These are phyloP conservation scores for Yarrowia sp. DNA, from an alignment of 805 yeast species.

Conservation along the genomic window DNA sequence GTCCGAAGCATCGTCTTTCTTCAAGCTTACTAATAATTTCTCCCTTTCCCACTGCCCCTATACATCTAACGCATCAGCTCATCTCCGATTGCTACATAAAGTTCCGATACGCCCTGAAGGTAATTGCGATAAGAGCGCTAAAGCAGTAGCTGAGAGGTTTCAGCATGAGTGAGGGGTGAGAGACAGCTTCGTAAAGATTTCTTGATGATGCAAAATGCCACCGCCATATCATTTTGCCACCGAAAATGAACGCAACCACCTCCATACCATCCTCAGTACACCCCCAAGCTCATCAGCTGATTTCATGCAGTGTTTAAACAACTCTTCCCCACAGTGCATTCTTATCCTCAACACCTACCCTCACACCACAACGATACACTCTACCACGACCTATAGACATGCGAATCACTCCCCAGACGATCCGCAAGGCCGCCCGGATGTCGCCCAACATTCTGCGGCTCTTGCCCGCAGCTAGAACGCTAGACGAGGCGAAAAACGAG, in stretches of 20 bases:
- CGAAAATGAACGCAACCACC: not conserved
- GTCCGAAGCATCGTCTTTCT: too few relatives aligned
- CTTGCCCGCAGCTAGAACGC: constrained; percentile 11
- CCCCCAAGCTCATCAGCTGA: constrained; percentile 10
- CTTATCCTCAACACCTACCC: constrained; percentile 1
- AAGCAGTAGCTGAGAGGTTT: not conserved
- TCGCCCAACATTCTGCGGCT: constrained; percentile 27
- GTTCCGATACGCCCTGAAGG: constrained; percentile 32
- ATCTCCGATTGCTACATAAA: not conserved
- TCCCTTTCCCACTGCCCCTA: too few relatives aligned
- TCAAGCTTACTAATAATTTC: too few relatives aligned
- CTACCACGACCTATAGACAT: not conserved
- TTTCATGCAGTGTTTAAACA: constrained; percentile 28
- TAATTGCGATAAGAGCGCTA: constrained; percentile 22
- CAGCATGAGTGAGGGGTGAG: too few relatives aligned
- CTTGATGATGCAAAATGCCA: too few relatives aligned
- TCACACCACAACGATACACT: not conserved
- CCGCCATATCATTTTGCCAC: not conserved
- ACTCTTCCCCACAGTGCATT: constrained; percentile 21
- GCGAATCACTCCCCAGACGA: constrained; percentile 25
- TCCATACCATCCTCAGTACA: not conserved
- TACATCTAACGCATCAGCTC: too few relatives aligned
- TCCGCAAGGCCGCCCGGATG: constrained; percentile 9
- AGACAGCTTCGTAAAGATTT: too few relatives aligned
- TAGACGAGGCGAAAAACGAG: constrained; percentile 19